phyloP scores from a whole-genome alignment of 148 eudicot species.

The Rhododendron vialii region DNA sequence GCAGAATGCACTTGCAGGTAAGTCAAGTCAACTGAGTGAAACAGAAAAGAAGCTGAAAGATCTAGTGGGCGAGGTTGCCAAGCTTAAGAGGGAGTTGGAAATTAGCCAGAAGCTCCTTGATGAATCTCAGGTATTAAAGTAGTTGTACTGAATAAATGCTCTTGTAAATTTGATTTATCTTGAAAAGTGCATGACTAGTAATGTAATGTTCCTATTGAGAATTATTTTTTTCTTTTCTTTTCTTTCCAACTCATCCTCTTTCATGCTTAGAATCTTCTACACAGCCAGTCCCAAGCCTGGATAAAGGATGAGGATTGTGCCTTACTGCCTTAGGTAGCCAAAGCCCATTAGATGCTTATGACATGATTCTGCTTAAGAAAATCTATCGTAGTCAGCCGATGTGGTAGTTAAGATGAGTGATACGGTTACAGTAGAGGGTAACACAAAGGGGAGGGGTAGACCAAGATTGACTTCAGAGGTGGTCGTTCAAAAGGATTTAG shows the following conservation, averaged over 20 bases:
- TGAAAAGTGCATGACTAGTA: neutral
- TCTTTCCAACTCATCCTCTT: neutral
- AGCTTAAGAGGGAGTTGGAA: slow-evolving; percentile 71
- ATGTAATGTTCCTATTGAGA: neutral
- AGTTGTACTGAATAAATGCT: neutral
- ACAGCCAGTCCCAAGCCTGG: neutral
- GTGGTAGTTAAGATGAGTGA: neutral
- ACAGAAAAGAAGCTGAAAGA: slow-evolving; percentile 54
- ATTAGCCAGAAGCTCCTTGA: slow-evolving; percentile 69
- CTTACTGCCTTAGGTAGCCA: neutral
- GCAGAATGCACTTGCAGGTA: slow-evolving; percentile 55
- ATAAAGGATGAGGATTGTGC: neutral
- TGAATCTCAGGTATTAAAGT: slow-evolving; percentile 81
- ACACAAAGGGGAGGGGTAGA: neutral
- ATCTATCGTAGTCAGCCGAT: neutral
- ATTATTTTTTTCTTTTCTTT: neutral
- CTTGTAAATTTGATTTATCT: neutral
- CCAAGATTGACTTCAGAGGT: neutral
- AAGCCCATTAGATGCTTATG: neutral
- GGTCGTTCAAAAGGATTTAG: neutral
- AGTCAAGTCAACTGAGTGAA: slow-evolving; percentile 50
- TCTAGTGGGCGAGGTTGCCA: slow-evolving; percentile 52
- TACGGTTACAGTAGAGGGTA: neutral
- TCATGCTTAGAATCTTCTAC: neutral
- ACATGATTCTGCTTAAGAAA: neutral